Evolutionary conservation across 495 filamentous ascomycete species (phyloP).

Genomic region (Evernia prunastri): DNA sequence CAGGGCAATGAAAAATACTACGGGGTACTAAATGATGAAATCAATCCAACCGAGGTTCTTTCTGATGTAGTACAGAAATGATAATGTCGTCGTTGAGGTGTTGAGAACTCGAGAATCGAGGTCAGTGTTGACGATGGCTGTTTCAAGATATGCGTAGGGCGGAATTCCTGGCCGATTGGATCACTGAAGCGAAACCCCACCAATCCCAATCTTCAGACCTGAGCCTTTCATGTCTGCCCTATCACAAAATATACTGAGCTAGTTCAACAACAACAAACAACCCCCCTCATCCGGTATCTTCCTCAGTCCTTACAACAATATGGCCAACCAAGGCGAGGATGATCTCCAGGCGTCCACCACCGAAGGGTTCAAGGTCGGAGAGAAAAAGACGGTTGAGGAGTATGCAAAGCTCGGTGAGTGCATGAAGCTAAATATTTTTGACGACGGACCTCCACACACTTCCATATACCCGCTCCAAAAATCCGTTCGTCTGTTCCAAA

Average conservation of each 20-base stretch:
- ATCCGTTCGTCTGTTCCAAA: neutral
- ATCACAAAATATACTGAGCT: neutral
- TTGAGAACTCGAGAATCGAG: too few species aligned
- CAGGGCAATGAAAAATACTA: too few species aligned
- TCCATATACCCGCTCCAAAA: neutral
- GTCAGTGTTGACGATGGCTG: neutral
- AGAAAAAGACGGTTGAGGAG: slow-evolving; percentile 94
- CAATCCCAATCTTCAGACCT: neutral
- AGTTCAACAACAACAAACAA: slow-evolving; percentile 2
- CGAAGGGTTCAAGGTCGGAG: slow-evolving; percentile 93
- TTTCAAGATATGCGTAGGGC: neutral
- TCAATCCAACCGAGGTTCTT: neutral
- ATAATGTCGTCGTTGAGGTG: neutral
- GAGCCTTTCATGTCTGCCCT: slow-evolving; percentile 3
- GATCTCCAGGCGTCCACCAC: slow-evolving; percentile 81
- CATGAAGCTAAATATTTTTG: slow-evolving; percentile 8
- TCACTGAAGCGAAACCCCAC: slow-evolving; percentile 19
- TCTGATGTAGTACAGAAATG: neutral
- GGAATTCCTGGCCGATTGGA: slow-evolving; percentile 5
- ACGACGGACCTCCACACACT: slow-evolving; percentile 10
- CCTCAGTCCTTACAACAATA: slow-evolving; percentile 17
- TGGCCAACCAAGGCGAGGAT: slow-evolving; percentile 48
- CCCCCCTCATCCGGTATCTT: neutral
- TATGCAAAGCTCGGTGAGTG: slow-evolving; percentile 84
- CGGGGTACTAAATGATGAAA: neutral